Percentiles rank a stretch among this genome's conserved stretches.
Evolutionary conservation across 495 filamentous ascomycete genomes (phyloP).

Genomic region (Beverwykella pulmonaria): DNA sequence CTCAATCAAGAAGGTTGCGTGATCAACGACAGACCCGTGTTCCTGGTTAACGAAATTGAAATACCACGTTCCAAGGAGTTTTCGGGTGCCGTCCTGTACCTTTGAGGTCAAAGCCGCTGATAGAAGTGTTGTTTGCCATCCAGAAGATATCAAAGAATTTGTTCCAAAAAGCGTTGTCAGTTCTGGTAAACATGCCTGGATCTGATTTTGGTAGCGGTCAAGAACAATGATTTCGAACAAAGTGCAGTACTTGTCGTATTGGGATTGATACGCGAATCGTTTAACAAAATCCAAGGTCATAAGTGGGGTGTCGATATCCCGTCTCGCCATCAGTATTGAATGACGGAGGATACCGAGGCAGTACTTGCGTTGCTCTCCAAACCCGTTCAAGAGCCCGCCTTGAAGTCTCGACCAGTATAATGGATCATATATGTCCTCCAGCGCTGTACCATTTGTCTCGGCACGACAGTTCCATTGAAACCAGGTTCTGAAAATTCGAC

Average conservation of each 20-base stretch:
- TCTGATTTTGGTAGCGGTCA: slow-evolving; percentile 49
- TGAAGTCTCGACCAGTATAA: slow-evolving; percentile 50
- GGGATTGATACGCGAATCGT: slow-evolving; percentile 11
- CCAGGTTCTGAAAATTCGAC: slow-evolving; percentile 35
- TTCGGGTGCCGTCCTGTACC: slow-evolving; percentile 46
- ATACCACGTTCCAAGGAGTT: slow-evolving; percentile 45
- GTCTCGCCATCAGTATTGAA: slow-evolving; percentile 39
- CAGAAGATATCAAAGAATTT: slow-evolving; percentile 23
- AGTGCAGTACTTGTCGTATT: slow-evolving; percentile 44
- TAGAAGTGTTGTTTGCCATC: slow-evolving; percentile 37
- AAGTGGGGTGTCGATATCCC: slow-evolving; percentile 27
- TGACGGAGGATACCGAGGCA: slow-evolving; percentile 50
- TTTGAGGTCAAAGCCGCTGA: slow-evolving; percentile 37
- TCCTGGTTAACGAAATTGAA: slow-evolving; percentile 32
- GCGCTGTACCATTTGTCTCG: slow-evolving; percentile 18
- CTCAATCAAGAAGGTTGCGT: slow-evolving; percentile 34
- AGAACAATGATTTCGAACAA: slow-evolving; percentile 48
- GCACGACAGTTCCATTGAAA: slow-evolving; percentile 40
- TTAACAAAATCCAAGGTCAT: slow-evolving; percentile 26
- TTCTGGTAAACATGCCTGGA: slow-evolving; percentile 45
- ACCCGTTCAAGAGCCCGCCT: slow-evolving; percentile 46
- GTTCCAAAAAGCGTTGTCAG: slow-evolving; percentile 37
- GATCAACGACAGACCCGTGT: slow-evolving; percentile 10
- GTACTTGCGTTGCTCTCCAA: slow-evolving; percentile 50
- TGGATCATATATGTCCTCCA: slow-evolving; percentile 31